Base-by-base conservation (phyloP, 2,329 filamentous ascomycete species). In the Talaromyces sp. region DNA sequence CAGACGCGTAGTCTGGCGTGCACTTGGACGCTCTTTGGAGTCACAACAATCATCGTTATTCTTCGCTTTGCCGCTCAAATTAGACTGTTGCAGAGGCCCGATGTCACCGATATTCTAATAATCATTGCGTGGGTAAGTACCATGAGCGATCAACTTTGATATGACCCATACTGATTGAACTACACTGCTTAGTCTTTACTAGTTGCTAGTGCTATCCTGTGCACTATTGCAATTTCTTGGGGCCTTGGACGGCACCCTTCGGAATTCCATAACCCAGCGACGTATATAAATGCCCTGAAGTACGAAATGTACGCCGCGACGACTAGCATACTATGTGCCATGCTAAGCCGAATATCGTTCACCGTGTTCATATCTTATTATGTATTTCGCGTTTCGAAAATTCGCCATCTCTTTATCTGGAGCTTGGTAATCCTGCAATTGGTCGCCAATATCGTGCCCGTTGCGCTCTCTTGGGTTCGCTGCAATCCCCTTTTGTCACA, bases 311-410 rank as follows among this genome's bases (percentile, higher is more conserved):
- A 59, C 7, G 61, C 63, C 21, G 62, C 60, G 14, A 62, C 59
- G n/a, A 64, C 64, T 38, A 63, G 62, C 2, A 53, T 62, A 19
- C 27, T 67, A 24, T 63, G 63, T 46, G 62, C 57, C 9, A 58
- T 64, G 10, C 60, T 66, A 4, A 64, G 62, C 1, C 66, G 66
- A 27, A 58, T 67, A 9, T 62, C 64, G 2, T 63, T 66, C 17
- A 61, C 58, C 13, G 53, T 65, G 10, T 67, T 65, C 1, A 55
- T 68, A 1, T 58, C 65, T 5, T 63, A 63, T 8, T 60, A 67
- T 2, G 56, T 64, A 7, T 56, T 59, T 19, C 41, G 63, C 4
- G 53, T 66, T 54, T 61, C 56, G 9, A 29, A 31, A n/a, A 27
- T 41, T 10, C 62, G 51, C 8, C 55, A 62, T 11, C 60, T 63